A percentile compares a stretch with the other conserved stretches of the same genome.
These are phyloP conservation scores for Verticillium alfalfae DNA, from an alignment of 2,329 filamentous ascomycete species.

Conservation along the genomic window DNA sequence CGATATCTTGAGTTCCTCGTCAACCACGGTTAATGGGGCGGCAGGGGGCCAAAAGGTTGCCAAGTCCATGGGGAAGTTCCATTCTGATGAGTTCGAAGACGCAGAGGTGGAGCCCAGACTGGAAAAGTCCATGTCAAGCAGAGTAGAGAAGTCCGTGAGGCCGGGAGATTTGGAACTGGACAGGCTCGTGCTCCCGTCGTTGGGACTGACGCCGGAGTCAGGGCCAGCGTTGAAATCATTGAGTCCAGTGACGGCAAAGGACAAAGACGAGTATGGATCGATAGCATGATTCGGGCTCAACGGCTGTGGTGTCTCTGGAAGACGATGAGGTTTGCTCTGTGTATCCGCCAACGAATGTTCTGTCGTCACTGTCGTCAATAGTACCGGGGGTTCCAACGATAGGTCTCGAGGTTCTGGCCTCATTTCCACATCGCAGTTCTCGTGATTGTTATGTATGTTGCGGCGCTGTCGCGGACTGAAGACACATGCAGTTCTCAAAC, in stretches of 20 bases:
- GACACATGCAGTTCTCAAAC: neutral
- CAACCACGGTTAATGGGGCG: no score
- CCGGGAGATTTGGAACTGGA: neutral
- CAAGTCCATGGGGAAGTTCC: neutral
- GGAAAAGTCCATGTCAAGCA: neutral
- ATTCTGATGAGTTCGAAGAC: neutral
- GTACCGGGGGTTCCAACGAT: neutral
- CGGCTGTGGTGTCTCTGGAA: neutral
- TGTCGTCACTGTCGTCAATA: neutral
- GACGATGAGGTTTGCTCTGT: neutral
- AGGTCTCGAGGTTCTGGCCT: neutral
- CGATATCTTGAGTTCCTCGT: no score
- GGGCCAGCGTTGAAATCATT: neutral
- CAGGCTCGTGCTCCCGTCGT: neutral
- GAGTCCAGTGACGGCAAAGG: neutral
- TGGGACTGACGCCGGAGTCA: neutral
- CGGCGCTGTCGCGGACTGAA: neutral
- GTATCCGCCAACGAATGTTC: neutral
- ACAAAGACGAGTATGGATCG: neutral
- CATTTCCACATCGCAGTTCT: neutral
- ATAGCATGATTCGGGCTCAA: neutral
- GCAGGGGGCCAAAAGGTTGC: neutral
- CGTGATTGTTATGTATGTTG: neutral
- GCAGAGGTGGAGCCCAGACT: neutral
- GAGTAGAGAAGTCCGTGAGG: neutral